Evolutionary conservation across 2,329 filamentous ascomycete genomes (phyloP), one percentile per base, ranked within the genome.

Genomic region (Ascochyta koolunga): DNA sequence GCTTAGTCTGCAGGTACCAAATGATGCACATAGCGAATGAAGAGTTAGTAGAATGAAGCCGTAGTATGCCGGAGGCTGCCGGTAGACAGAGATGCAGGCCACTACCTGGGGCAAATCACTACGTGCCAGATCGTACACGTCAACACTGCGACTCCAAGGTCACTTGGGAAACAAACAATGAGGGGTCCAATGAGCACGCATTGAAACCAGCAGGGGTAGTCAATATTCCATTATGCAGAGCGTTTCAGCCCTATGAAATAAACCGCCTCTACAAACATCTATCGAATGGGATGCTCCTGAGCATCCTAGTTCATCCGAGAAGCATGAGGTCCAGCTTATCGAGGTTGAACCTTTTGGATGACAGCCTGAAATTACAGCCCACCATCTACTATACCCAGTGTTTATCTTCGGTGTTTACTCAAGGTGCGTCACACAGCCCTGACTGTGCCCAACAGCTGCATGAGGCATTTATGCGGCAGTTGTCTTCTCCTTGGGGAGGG

Each of bases 401-500:
- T 33, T 44, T 56, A 52, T 53, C 39, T 51, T 24, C 35, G 37
- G 24, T 15, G 31, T 24, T 29, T 47, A 45, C 35, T 37, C 31
- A 11, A 33, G 38, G 35, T 35, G 35, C 51, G 37, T 44, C 29
- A 45, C 47, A 39, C 42, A 29, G 16, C 44, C 36, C 39, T 16
- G 15, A 33, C 40, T 22, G 15, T 54, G 18, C 38, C 44, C 35
- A 38, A 18, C 24, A 29, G 5, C 18, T 41, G n/a, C 11, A 19
- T 40, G 22, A 45, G 32, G 29, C 24, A 24, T 50, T 54, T 62
- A 68, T 54, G 66, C 77, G 49, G 81, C 82, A 54, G 73, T 79
- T 29, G 82, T 84, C 77, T 84, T 77, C 68, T 84, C 82, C 75
- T 83, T 82, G 58, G 83, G 79, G 46, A 86, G 77, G 57, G 83